Evolutionary conservation across 805 yeast species (phyloP).

Genomic region (Clavispora fructus): DNA sequence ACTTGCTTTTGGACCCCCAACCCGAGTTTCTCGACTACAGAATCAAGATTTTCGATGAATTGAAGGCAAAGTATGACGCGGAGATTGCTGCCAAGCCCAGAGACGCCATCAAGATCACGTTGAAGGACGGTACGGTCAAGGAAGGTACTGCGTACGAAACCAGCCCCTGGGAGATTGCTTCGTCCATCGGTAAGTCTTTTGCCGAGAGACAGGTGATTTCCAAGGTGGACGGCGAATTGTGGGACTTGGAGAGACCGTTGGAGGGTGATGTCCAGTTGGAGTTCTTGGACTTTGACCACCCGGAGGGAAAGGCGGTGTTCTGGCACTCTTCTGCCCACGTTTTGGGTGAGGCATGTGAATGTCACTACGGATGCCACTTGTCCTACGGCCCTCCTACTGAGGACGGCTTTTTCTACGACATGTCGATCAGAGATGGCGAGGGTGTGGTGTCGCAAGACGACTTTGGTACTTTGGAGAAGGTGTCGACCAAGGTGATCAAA

Average conservation of each 20-base stretch:
- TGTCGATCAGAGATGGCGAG: conserved; percentile 72
- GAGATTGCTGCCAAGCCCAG: conserved; percentile 57
- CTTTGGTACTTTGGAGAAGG: conserved; percentile 76
- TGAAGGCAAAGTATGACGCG: conserved; percentile 73
- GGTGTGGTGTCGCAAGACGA: conserved; percentile 74
- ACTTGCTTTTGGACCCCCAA: conserved; percentile 58
- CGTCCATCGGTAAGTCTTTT: conserved; percentile 78
- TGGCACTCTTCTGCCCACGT: conserved; percentile 99
- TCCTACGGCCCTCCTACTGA: conserved; percentile 91
- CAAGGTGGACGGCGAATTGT: conserved; percentile 77
- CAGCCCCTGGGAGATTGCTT: conserved; percentile 81
- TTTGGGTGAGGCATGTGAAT: conserved; percentile 96
- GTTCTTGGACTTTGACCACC: conserved; percentile 83
- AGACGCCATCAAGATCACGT: conserved; percentile 63
- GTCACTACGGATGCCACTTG: conserved; percentile 91
- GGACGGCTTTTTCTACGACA: conserved; percentile 96
- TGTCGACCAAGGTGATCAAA: conserved; percentile 84
- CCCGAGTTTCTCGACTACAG: conserved; percentile 84
- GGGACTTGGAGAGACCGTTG: conserved; percentile 95
- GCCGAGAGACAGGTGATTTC: conserved; percentile 87
- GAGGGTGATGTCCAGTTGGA: conserved; percentile 68
- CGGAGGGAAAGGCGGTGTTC: conserved; percentile 93
- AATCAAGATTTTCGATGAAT: conserved; percentile 68
- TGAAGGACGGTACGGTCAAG: conserved; percentile 79
- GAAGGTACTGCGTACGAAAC: conserved; percentile 87